Conservation (phyloP, 1,139 yeast genomes). For the Pichia sp. region DNA sequence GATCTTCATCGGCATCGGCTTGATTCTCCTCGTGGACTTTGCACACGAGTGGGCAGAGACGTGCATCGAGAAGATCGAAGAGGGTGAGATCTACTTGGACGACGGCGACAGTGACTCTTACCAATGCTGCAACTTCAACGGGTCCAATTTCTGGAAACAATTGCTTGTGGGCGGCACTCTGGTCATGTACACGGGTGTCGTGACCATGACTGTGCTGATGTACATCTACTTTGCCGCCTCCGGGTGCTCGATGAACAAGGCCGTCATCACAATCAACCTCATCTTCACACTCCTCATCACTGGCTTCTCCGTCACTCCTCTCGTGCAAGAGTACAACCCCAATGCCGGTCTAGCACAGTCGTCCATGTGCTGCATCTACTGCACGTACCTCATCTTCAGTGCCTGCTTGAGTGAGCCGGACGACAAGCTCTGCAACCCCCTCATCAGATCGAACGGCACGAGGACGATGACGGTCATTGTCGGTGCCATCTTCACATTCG, state of each 20-base stretch:
- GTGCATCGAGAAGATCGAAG: slow-evolving; percentile 89
- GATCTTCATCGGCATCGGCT: slow-evolving; percentile 82
- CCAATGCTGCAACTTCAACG: slow-evolving; percentile 28
- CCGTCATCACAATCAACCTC: slow-evolving; percentile 79
- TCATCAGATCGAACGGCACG: slow-evolving; percentile 85
- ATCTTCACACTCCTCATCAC: slow-evolving; percentile 64
- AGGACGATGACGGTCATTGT: slow-evolving; percentile 84
- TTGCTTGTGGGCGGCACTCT: slow-evolving; percentile 84
- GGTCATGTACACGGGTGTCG: slow-evolving; percentile 73
- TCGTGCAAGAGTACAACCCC: slow-evolving; percentile 88
- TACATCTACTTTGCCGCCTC: slow-evolving; percentile 76
- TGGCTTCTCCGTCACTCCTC: slow-evolving; percentile 72
- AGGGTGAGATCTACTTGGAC: slow-evolving; percentile 55
- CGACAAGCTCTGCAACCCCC: slow-evolving; percentile 87
- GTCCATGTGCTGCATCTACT: slow-evolving; percentile 92
- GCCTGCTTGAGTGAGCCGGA: slow-evolving; percentile 98
- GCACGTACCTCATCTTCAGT: slow-evolving; percentile 87
- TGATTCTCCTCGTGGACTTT: slow-evolving; percentile 88
- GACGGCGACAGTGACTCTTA: slow-evolving; percentile 35
- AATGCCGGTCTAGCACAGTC: slow-evolving; percentile 97
- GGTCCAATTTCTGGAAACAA: slow-evolving; percentile 66
- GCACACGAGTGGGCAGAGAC: slow-evolving; percentile 99
- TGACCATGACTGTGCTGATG: slow-evolving; percentile 75
- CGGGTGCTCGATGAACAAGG: slow-evolving; percentile 91
- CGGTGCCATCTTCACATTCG: slow-evolving; percentile 91